Percentiles rank a stretch among this genome's conserved stretches.
Evolutionary conservation across 2,329 filamentous ascomycete species (phyloP).

Genomic region (Biscogniauxia sp.): DNA sequence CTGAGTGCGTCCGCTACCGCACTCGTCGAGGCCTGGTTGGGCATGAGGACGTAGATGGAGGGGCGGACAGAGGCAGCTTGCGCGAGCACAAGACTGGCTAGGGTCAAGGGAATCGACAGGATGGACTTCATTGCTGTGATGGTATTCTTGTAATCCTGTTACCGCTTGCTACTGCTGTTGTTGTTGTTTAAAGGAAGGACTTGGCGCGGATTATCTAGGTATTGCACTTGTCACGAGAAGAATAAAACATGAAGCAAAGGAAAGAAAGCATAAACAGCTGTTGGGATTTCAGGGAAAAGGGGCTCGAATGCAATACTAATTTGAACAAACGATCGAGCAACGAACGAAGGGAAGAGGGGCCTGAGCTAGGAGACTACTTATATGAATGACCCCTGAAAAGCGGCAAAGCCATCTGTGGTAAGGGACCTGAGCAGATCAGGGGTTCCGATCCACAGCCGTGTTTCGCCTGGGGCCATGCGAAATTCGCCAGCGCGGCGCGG

Average conservation of each 20-base stretch:
- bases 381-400: not conserved
- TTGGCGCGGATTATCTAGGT: not conserved
- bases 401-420: not conserved
- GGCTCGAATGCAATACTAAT: not conserved
- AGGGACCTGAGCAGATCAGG: not conserved
- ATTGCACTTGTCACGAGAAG: not conserved
- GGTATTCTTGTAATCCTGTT: too few relatives aligned
- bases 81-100: conserved; percentile 12
- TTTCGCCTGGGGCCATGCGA: not conserved
- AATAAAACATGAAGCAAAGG: not conserved
- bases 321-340: not conserved
- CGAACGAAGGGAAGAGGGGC: not conserved
- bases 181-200: not conserved
- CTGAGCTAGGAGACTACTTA: not conserved
- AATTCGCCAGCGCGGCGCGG: not conserved
- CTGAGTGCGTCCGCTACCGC: conserved; percentile 21
- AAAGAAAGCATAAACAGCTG: not conserved
- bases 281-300: not conserved
- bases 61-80: conserved; percentile 9
- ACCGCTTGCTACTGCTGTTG: not conserved
- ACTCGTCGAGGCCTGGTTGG: conserved; percentile 14
- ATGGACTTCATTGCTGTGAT: conserved; percentile 11
- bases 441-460: not conserved
- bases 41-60: conserved; percentile 23
- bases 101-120: conserved; percentile 9